phyloP scores from a whole-genome alignment of 2,329 filamentous ascomycete genomes.

The Coleophoma cylindrospora region DNA sequence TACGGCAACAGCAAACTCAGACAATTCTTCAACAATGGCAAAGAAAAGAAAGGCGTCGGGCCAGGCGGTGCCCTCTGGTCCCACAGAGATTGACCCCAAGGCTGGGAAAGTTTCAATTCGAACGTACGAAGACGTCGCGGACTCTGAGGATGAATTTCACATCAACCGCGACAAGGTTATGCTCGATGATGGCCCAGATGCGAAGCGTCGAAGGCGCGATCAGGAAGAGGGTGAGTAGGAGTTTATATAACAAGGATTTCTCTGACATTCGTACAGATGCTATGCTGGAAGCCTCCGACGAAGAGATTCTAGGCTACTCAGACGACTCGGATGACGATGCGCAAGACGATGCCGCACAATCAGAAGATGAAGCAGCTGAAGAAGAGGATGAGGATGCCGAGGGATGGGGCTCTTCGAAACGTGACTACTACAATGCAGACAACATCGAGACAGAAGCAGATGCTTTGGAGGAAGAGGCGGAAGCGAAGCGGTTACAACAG shows the following conservation, averaged over 20 bases:
- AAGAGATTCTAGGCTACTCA: conserved; percentile 51
- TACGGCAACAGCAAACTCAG: not conserved
- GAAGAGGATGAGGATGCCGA: conserved; percentile 53
- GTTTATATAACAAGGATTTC: no score
- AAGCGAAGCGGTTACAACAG: conserved; percentile 82
- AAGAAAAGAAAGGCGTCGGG: conserved; percentile 68
- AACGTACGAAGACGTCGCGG: conserved; percentile 78
- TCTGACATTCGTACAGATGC: conserved; percentile 30
- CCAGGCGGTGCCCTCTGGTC: conserved; percentile 40
- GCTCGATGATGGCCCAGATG: conserved; percentile 73
- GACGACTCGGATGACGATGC: conserved; percentile 36
- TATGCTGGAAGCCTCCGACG: conserved; percentile 55
- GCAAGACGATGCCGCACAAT: conserved; percentile 28
- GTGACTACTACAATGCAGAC: conserved; percentile 92
- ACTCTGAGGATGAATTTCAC: conserved; percentile 93
- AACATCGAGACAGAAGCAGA: conserved; percentile 57
- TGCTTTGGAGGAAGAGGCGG: conserved; percentile 86
- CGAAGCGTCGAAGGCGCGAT: conserved; percentile 69
- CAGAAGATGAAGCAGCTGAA: conserved; percentile 49
- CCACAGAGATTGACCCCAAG: conserved; percentile 47
- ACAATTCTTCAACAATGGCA: conserved; percentile 40
- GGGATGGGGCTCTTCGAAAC: conserved; percentile 83
- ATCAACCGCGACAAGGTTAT: conserved; percentile 80
- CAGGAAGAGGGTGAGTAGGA: conserved; percentile 54
- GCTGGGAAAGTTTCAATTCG: conserved; percentile 58